Conservation (phyloP, 108 stramenopile species). For the Skeletonema costatum region DNA sequence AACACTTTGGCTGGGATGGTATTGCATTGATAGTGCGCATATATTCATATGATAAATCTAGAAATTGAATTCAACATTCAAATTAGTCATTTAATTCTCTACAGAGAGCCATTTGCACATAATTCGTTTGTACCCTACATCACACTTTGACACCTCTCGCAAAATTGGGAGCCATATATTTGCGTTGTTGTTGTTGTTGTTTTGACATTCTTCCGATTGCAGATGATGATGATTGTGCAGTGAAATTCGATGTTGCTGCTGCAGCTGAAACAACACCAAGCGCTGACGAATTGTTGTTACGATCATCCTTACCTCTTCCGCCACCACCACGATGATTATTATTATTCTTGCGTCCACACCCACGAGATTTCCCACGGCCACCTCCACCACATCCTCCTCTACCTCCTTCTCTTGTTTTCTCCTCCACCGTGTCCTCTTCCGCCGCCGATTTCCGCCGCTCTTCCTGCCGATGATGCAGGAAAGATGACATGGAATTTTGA, state of each 20-base stretch:
- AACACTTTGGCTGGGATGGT: too few relatives aligned
- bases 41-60: too few relatives aligned
- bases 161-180: neutral
- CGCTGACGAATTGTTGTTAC: neutral
- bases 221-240: neutral
- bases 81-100: too few relatives aligned
- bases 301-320: neutral
- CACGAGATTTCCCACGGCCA: neutral
- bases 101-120: too few relatives aligned
- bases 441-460: too few relatives aligned
- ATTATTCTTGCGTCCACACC: conserved; percentile 10
- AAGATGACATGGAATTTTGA: too few relatives aligned
- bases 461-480: too few relatives aligned
- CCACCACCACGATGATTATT: neutral
- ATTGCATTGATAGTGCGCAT: too few relatives aligned
- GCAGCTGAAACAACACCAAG: neutral
- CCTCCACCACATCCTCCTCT: neutral
- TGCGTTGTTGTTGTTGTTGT: neutral
- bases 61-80: too few relatives aligned
- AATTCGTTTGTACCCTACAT: too few relatives aligned
- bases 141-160: too few relatives aligned
- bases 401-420: neutral
- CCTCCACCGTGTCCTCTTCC: neutral
- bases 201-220: neutral
- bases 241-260: neutral